Evolutionary conservation across 306 rosid species (phyloP).

Genomic region (Acacia confusa): DNA sequence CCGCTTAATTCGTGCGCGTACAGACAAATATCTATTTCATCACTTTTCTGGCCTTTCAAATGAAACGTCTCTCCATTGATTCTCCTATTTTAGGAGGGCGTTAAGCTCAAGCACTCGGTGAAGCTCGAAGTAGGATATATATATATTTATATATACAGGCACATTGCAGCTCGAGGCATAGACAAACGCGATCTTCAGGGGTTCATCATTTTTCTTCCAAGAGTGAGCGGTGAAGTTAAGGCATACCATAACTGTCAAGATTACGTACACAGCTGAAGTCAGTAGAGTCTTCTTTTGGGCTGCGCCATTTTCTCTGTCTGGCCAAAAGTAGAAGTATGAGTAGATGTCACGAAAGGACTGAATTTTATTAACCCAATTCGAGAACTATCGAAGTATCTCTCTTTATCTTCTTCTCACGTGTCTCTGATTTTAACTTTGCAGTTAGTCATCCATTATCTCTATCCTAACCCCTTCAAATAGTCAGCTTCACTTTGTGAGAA

Average conservation of each 20-base stretch:
- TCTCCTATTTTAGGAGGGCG: background rate
- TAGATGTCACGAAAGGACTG: background rate
- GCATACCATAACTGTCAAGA: conserved; percentile 4
- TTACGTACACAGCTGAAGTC: conserved; percentile 5
- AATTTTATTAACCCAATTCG: background rate
- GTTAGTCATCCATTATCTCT: background rate
- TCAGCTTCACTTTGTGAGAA: background rate
- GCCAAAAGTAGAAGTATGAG: conserved; percentile 20
- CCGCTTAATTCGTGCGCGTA: background rate
- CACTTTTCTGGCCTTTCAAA: background rate
- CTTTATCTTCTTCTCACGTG: background rate
- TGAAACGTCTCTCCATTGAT: background rate
- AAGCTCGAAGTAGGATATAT: background rate
- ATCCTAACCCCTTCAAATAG: background rate
- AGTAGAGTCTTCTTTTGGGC: conserved; percentile 9
- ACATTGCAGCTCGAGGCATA: background rate
- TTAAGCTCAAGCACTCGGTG: background rate
- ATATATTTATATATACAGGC: background rate
- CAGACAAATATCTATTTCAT: conserved; percentile 7
- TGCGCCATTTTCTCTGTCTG: conserved; percentile 4
- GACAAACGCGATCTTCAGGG: conserved; percentile 27
- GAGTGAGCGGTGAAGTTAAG: conserved; percentile 24
- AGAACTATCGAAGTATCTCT: conserved; percentile 13
- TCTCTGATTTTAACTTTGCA: background rate
- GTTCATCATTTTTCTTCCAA: conserved; percentile 10